Evolutionary conservation across 1,284 basidiomycete genomes (phyloP), one percentile per base, ranked within the genome.

Genomic region (Moesziomyces parantarcticus): DNA sequence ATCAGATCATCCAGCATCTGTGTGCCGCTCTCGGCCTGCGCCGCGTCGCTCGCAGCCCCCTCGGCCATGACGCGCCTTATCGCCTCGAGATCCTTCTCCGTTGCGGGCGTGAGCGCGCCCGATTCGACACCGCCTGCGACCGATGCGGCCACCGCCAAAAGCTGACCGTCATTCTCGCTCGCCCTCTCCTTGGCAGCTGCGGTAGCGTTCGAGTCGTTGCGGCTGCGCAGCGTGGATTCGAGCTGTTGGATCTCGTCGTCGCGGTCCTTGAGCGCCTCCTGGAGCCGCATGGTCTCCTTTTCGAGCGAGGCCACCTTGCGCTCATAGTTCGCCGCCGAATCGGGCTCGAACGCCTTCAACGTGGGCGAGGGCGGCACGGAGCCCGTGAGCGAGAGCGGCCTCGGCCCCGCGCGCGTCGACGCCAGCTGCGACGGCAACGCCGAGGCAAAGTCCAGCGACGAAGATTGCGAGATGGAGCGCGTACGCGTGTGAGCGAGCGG

Each of bases 401-500:
- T 58, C 18, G 75, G 74, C 14, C 74, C n/a, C n/a, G n/a, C 75
- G 18, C 63, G 50, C 48, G 40, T 59, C 48, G 56, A 57, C 52
- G 56, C 46, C n/a, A 48, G 58, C 47, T 67, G 62, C 34, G 63
- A 64, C 6, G 56, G 60, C 69, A 64, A 73, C 45, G 46, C 58
- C 57, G 56, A 62, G 14, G 67, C 56, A 56, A 58, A 75, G 61
- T 77, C 79, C 70, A 67, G 55, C 49, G 72, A 75, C 26, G 75
- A 75, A 53, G 77, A 79, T 39, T 81, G 77, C 58, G 79, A 81
- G 29, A 77, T 58, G n/a, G 78, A 80, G 47, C 74, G 71, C 22
- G 70, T 53, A 32, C 78, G 78, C 11, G 40, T 52, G 41, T 59
- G 63, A 55, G 58, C 57, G 53, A 64, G 60, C 48, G 69, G 69